These are phyloP conservation scores for Annona squamosa DNA, from an alignment of 164 flowering plant genomes.

Conservation along the genomic window DNA sequence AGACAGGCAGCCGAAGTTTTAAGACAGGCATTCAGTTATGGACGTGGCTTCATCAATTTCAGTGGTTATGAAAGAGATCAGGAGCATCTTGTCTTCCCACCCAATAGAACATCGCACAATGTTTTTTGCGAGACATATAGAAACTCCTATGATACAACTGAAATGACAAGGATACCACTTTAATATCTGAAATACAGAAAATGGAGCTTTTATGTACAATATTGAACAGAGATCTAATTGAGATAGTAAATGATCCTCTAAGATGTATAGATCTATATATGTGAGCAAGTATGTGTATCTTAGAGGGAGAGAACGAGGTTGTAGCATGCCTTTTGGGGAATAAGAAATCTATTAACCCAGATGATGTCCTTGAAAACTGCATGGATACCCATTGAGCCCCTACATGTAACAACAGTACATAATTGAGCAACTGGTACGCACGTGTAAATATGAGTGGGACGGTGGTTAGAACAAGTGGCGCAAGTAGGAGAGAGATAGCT, in stretches of 20 bases:
- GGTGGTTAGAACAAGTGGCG: too few relatives aligned
- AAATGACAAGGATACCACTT: not conserved
- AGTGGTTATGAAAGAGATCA: too few relatives aligned
- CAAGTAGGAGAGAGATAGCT: too few relatives aligned
- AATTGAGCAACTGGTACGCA: not conserved
- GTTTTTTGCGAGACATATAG: not conserved
- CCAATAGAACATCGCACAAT: too few relatives aligned
- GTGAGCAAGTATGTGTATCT: not conserved
- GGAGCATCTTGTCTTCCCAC: too few relatives aligned
- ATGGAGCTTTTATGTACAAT: not conserved
- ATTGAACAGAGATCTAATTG: not conserved
- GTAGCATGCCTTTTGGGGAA: conserved; percentile 57
- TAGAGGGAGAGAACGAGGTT: not conserved
- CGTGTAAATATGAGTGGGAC: too few relatives aligned
- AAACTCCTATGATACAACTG: not conserved
- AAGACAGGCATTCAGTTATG: too few relatives aligned
- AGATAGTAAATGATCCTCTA: not conserved
- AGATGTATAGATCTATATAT: not conserved
- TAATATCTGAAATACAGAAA: not conserved
- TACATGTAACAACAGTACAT: conserved; percentile 16
- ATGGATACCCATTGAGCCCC: conserved; percentile 41
- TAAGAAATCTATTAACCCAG: conserved; percentile 51
- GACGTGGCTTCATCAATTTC: too few relatives aligned
- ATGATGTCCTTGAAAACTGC: conserved; percentile 48
- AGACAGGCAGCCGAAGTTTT: too few relatives aligned